Evolutionary conservation across 1,284 basidiomycete genomes (phyloP).

Genomic region (Phellopilus nigrolimitatus): DNA sequence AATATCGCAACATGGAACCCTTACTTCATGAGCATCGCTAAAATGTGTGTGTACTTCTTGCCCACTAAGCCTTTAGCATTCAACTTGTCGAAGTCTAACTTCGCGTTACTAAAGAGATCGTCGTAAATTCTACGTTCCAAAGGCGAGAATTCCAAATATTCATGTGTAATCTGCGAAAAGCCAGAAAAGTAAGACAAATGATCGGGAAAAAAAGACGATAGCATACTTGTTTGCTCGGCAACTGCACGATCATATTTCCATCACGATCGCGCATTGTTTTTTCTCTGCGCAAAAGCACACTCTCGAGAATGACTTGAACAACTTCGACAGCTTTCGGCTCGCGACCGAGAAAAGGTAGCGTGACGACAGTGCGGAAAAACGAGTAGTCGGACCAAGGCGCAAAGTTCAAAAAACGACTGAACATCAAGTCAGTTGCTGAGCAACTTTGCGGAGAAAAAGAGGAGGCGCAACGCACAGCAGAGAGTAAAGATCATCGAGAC

Average conservation of each 20-base stretch:
- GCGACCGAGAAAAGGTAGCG: conserved; percentile 79
- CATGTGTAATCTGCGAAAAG: conserved; percentile 49
- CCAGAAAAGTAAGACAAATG: conserved; percentile 2
- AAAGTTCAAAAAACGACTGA: conserved; percentile 82
- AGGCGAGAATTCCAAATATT: conserved; percentile 71
- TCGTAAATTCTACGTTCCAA: conserved; percentile 81
- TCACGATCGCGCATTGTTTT: conserved; percentile 90
- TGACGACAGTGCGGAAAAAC: conserved; percentile 89
- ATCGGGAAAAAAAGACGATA: not conserved
- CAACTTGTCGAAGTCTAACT: conserved; percentile 69
- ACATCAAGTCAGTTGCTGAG: not conserved
- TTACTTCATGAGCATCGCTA: conserved; percentile 88
- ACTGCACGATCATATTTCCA: conserved; percentile 84
- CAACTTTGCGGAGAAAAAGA: not conserved
- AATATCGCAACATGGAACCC: conserved; percentile 21
- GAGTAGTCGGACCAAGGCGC: conserved; percentile 90
- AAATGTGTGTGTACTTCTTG: conserved; percentile 85
- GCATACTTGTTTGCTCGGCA: conserved; percentile 79
- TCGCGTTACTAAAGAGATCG: conserved; percentile 63
- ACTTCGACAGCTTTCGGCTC: conserved; percentile 91
- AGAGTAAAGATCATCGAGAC: conserved; percentile 89
- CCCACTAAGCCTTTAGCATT: conserved; percentile 73
- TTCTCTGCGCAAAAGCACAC: conserved; percentile 85
- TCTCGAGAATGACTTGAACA: conserved; percentile 90
- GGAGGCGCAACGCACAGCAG: conserved; percentile 53